Conservation (phyloP, 192 early-diverging fungal species). For the Phlyctochytrium bullatum region DNA sequence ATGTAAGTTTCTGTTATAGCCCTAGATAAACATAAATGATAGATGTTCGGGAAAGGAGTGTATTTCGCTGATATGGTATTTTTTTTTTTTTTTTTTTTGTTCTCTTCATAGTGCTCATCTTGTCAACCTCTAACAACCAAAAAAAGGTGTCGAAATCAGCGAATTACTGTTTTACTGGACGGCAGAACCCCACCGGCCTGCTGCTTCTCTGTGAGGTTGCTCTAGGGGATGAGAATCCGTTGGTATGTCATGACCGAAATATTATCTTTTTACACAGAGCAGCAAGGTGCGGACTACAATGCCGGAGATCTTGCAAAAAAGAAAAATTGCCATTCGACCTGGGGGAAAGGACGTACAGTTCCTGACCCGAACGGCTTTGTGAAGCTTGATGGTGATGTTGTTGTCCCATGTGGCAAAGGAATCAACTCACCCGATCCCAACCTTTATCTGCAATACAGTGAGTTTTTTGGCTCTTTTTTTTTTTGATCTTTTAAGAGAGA, state of each 20-base stretch:
- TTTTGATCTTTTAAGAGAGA: background rate
- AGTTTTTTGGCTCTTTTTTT: no score
- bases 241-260: background rate
- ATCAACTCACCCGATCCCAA: constrained; percentile 5
- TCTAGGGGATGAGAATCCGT: constrained; percentile 50
- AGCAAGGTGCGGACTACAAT: constrained; percentile 46
- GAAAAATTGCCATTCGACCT: constrained; percentile 55
- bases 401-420: constrained; percentile 51
- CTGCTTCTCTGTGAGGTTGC: constrained; percentile 80
- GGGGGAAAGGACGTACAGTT: constrained; percentile 56
- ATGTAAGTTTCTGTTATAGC: constrained; percentile 21
- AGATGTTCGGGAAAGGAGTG: constrained; percentile 80
- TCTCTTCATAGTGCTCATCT: no score
- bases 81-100: constrained; percentile 15
- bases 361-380: constrained; percentile 51
- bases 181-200: constrained; percentile 43
- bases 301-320: constrained; percentile 41
- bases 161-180: constrained; percentile 60
- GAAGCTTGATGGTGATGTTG: constrained; percentile 45
- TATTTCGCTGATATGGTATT: constrained; percentile 78
- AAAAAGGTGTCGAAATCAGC: constrained; percentile 71
- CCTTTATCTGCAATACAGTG: constrained; percentile 52
- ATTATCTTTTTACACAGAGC: background rate
- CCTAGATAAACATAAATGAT: constrained; percentile 32
- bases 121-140: no score